Evolutionary conservation across 805 yeast genomes (phyloP), one percentile per base, ranked within the genome.

Genomic region (Candida caryicola): DNA sequence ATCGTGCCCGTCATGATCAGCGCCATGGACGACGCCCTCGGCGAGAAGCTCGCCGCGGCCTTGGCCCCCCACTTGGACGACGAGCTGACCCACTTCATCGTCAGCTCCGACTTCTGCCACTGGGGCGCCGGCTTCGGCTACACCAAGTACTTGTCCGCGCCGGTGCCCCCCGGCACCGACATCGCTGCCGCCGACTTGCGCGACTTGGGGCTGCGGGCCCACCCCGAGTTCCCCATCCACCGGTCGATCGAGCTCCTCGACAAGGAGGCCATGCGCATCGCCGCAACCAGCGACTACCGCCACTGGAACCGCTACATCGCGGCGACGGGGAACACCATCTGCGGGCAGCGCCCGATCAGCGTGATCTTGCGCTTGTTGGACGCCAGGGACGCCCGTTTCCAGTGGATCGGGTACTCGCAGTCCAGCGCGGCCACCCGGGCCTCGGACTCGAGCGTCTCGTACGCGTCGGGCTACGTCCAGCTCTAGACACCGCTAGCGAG

Each of bases 51-150:
- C 13, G 82, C 82, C 0, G 48, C 53, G 3, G 49, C 66, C 2
- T 62, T 91, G 38, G 56, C 60, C 7, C 78, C 82, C 1, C 82
- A 73, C 50, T 52, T 87, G 36, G 58, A 57, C 4, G 74, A 81
- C 49, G 71, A 74, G 21, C 60, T 62, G 17, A 79, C 77, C 50
- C 81, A 87, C 2, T 85, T 93, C 58, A 78, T 87, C 12, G 72
- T 93, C 3, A 85, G 95, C 55, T 77, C 91, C 2, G 99, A 93
- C 64, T 93, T 93, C 53, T 90, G 97, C 55, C 99, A 93, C 57
- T 93, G 99, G 99, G 77, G 77, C 6, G 41, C 61, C 10, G 56
- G 76, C 12, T 72, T 73, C 40, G 69, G 66, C 8, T 72, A 66
- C 46, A 69, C 76, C 10, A 53, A 55, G 41, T 70, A 68, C 42